Evolutionary conservation across 1,284 basidiomycete species (phyloP).

Genomic region (Moesziomyces aphidis): DNA sequence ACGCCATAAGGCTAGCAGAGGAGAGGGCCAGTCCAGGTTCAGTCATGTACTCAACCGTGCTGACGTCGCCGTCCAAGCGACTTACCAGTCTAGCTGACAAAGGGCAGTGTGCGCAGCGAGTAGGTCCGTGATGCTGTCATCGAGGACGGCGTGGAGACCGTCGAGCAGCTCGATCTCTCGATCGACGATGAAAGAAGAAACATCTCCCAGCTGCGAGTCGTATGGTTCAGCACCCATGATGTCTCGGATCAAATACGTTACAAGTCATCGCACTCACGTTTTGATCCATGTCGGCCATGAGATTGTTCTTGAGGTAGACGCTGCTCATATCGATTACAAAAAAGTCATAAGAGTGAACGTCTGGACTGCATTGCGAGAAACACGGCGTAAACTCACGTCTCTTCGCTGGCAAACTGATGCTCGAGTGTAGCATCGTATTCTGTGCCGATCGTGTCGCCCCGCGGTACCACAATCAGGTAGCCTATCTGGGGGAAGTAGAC

Average conservation of each 20-base stretch:
- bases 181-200: slow-evolving; percentile 43
- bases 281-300: slow-evolving; percentile 29
- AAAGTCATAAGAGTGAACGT: background rate
- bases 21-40: background rate
- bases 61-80: too few relatives aligned
- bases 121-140: slow-evolving; percentile 18
- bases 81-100: slow-evolving; percentile 45
- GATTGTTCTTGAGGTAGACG: slow-evolving; percentile 39
- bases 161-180: slow-evolving; percentile 47
- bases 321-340: slow-evolving; percentile 4
- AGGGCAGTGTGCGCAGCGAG: slow-evolving; percentile 21
- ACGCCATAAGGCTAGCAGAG: slow-evolving; percentile 27
- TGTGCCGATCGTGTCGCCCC: slow-evolving; percentile 24
- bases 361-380: background rate
- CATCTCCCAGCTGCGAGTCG: slow-evolving; percentile 30
- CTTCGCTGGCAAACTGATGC: slow-evolving; percentile 30
- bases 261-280: slow-evolving; percentile 11
- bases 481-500: slow-evolving; percentile 53
- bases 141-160: slow-evolving; percentile 13
- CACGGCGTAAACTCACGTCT: slow-evolving; percentile 10
- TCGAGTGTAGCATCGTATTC: slow-evolving; percentile 21
- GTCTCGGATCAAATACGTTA: too few relatives aligned
- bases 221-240: too few relatives aligned
- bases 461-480: slow-evolving; percentile 38
- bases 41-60: background rate